A percentile compares a stretch with the other conserved stretches of the same genome.
Evolutionary conservation across 176 grass and related monocot genomes (phyloP).

Genomic region (Saccharum spontaneum): DNA sequence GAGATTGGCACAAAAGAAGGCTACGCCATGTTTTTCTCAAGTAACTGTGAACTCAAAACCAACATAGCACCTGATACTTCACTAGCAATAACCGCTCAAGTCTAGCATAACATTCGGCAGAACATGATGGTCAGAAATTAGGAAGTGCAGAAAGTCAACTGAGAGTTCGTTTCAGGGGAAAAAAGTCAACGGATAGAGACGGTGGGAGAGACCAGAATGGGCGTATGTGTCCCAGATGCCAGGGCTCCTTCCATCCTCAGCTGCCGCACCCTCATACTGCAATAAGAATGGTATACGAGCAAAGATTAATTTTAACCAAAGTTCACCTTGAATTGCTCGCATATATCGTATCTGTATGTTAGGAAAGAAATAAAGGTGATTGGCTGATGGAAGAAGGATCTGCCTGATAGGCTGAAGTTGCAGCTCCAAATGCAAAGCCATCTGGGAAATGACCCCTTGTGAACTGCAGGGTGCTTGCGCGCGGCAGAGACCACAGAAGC

Average conservation of each 20-base stretch:
- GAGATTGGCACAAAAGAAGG: background rate
- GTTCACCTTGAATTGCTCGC: background rate
- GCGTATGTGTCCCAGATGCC: slow-evolving; percentile 48
- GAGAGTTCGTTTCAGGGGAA: too few relatives aligned
- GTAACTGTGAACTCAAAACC: background rate
- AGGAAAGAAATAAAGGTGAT: background rate
- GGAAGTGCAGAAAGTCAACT: background rate
- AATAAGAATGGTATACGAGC: background rate
- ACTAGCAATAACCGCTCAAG: too few relatives aligned
- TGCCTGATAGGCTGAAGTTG: slow-evolving; percentile 54
- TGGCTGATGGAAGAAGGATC: background rate
- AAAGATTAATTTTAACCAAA: background rate
- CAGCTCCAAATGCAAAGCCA: slow-evolving; percentile 56
- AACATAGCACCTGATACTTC: background rate
- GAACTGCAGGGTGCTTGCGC: background rate
- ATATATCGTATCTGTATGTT: background rate
- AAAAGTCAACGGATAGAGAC: background rate
- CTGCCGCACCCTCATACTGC: slow-evolving; percentile 52
- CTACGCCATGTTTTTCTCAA: background rate
- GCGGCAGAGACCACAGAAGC: background rate
- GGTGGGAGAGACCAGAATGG: slow-evolving; percentile 22
- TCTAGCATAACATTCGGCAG: too few relatives aligned
- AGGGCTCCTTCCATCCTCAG: slow-evolving; percentile 52
- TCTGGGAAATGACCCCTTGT: slow-evolving; percentile 41
- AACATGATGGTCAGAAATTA: background rate